These are phyloP conservation scores for Verticillium nubilum DNA, from an alignment of 2,329 filamentous ascomycete species.

Conservation along the genomic window DNA sequence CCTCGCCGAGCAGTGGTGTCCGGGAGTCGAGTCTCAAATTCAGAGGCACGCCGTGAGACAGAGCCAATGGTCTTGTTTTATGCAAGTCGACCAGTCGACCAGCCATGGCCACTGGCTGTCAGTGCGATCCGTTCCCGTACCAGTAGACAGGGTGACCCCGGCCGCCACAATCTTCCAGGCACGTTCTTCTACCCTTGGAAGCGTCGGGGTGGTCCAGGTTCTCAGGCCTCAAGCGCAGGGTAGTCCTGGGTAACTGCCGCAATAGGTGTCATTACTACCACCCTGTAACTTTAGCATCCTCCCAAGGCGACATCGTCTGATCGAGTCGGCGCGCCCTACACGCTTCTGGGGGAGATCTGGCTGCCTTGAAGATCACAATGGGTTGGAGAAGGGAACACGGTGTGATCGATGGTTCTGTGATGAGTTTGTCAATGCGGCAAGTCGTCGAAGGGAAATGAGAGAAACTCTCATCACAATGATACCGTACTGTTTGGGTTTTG, in stretches of 20 bases:
- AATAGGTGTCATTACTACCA: constrained; percentile 3
- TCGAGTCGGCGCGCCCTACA: not conserved
- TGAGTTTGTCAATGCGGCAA: not conserved
- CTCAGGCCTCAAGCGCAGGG: not conserved
- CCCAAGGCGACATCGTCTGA: not conserved
- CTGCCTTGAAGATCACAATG: not conserved
- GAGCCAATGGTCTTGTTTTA: not conserved
- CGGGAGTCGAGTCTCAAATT: not conserved
- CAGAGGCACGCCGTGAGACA: not conserved
- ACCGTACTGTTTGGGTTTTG: not conserved
- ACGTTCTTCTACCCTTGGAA: not conserved
- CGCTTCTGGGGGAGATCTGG: not conserved
- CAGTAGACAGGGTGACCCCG: constrained; percentile 7
- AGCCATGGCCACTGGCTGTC: not conserved
- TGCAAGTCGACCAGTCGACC: not conserved
- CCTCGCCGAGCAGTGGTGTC: not conserved
- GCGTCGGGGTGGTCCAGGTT: constrained; percentile 5
- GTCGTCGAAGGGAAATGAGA: not conserved
- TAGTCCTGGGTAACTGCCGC: constrained; percentile 5
- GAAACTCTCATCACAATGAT: not conserved
- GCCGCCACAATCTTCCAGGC: constrained; percentile 11
- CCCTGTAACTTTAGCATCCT: constrained; percentile 6
- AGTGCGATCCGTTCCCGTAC: not conserved
- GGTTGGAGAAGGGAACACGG: not conserved
- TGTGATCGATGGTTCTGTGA: not conserved